A percentile compares a stretch with the other conserved stretches of the same genome.
Evolutionary conservation across 768 basidiomycete species (phyloP).

Genomic region (Psilocybe azurescens): DNA sequence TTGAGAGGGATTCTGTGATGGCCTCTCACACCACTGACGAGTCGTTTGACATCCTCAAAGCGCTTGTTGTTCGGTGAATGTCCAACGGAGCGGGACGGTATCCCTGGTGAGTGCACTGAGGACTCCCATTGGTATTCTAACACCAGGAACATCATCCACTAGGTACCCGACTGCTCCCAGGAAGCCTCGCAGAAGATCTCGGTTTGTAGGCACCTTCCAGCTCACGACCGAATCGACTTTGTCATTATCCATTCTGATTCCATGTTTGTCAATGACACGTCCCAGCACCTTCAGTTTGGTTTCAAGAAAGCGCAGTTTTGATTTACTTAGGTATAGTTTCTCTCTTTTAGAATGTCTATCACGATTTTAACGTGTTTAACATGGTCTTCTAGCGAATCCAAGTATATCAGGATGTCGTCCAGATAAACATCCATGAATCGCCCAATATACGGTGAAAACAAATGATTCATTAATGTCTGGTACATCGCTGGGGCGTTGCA

Average conservation of each 20-base stretch:
- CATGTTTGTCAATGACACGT: conserved; percentile 30
- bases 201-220: conserved; percentile 34
- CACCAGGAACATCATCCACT: conserved; percentile 30
- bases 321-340: conserved; percentile 32
- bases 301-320: conserved; percentile 36
- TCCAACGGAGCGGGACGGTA: conserved; percentile 24
- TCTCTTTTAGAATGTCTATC: conserved; percentile 29
- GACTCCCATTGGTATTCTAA: conserved; percentile 40
- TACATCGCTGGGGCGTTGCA: conserved; percentile 34
- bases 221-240: conserved; percentile 41
- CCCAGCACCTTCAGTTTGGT: conserved; percentile 28
- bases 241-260: conserved; percentile 42
- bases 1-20: conserved; percentile 22
- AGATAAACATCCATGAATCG: conserved; percentile 36
- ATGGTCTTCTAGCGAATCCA: conserved; percentile 38
- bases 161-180: conserved; percentile 26
- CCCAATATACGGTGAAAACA: conserved; percentile 39
- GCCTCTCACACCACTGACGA: conserved; percentile 19
- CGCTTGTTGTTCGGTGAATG: conserved; percentile 26
- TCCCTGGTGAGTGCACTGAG: conserved; percentile 25
- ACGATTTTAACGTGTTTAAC: conserved; percentile 32
- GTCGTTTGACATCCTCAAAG: conserved; percentile 36
- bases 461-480: conserved; percentile 39
- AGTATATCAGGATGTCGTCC: conserved; percentile 40
- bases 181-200: conserved; percentile 35